Base-by-base conservation (phyloP, 768 basidiomycete genomes). In the Gloeophyllum trabeum region DNA sequence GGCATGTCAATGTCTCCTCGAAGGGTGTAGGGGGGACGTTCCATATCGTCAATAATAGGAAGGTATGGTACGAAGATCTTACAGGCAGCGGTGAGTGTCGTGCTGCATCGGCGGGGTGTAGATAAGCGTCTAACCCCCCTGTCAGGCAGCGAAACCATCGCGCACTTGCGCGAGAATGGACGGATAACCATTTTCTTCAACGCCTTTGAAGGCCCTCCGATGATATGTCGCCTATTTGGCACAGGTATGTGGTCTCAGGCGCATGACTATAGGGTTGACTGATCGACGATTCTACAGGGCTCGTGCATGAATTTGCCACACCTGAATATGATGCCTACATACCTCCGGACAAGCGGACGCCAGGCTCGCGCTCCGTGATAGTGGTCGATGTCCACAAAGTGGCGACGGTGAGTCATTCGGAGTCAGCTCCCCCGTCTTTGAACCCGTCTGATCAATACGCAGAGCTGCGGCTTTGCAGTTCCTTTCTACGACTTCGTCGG, bases 1-100 rank as follows among this genome's bases (percentile, higher is more conserved):
- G 78, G 0, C 75, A 78, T 40, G 67, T 86, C 36, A 84, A 84
- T 48, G 55, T 84, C 20, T 81, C 78, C 0, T 79, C 81, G 0
- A 84, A 84, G 50, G 77, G 76, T 35, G 61, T 69, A 21, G 59
- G 67, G 46, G 73, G 73, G 4, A 72, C 71, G 3, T 81, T 86
- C 51, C 79, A 79, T 49, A 53, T 82, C 46, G 62, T 84, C 14
- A 61, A 73, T 43, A 57, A 67, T n/a, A 71, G 63, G 32, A 62
- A 58, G 37, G 75, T 79, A 2, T 84, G 81, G 82, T 85, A 85
- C 47, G 79, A 85, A 51, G 81, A 85, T 53, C 63, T 81, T 35
- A 77, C 74, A n/a, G 82, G 82, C 5, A 76, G 78, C 46, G 80
- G 80, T 79, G 46, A 30, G 67, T 62, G 14, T 24, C 20, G n/a